Evolutionary conservation across 345 rosid species (phyloP).

Genomic region (Passiflora organensis): DNA sequence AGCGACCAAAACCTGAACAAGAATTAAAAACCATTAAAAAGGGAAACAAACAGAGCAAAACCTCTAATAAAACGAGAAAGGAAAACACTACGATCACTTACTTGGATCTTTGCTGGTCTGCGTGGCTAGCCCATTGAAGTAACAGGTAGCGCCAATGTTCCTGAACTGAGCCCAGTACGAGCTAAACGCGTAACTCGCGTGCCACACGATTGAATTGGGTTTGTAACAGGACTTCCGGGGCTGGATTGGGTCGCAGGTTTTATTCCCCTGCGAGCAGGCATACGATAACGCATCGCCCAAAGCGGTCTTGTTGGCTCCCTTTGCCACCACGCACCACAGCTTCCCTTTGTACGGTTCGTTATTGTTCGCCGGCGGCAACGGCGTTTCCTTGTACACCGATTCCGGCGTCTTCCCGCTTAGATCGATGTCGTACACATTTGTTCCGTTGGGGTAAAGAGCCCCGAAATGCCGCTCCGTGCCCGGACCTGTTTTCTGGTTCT

Average conservation of each 20-base stretch:
- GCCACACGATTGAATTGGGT: slow-evolving; percentile 53
- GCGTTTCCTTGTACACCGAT: slow-evolving; percentile 27
- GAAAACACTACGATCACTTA: too few relatives aligned
- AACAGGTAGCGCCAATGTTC: slow-evolving; percentile 62
- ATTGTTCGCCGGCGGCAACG: slow-evolving; percentile 60
- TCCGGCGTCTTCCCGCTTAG: slow-evolving; percentile 53
- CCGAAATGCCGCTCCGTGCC: slow-evolving; percentile 96
- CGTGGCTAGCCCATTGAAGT: slow-evolving; percentile 66
- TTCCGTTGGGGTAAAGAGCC: slow-evolving; percentile 61
- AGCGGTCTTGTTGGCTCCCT: slow-evolving; percentile 44
- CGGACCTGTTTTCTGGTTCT: slow-evolving; percentile 84
- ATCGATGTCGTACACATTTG: slow-evolving; percentile 54
- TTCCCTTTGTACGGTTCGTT: slow-evolving; percentile 68
- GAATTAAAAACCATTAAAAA: background rate
- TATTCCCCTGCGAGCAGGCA: slow-evolving; percentile 91
- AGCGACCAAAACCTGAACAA: slow-evolving; percentile 58
- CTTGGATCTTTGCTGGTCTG: slow-evolving; percentile 76
- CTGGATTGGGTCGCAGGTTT: slow-evolving; percentile 66
- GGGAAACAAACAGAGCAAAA: background rate
- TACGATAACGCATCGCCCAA: slow-evolving; percentile 57
- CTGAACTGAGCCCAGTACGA: slow-evolving; percentile 76
- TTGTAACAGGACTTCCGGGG: slow-evolving; percentile 48
- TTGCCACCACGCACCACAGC: slow-evolving; percentile 77
- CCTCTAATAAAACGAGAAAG: too few relatives aligned
- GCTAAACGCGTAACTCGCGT: slow-evolving; percentile 76